Conservation (phyloP, 495 filamentous ascomycete species). For the Entonaema liquescens region DNA sequence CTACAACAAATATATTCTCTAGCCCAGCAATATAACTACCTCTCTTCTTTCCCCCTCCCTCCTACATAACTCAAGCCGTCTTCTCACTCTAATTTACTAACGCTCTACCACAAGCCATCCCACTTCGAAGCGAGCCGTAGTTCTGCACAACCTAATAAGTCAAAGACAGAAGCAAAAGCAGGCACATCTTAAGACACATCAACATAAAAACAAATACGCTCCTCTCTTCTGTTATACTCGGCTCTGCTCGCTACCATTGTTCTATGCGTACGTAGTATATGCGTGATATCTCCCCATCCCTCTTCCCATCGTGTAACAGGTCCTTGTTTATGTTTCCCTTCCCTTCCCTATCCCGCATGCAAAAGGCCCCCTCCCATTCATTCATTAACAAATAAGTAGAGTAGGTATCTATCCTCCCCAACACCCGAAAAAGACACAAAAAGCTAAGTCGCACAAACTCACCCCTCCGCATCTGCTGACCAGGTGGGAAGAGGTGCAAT, state of each 20-base stretch:
- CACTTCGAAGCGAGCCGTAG: no score
- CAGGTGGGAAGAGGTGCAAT: no score
- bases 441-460: background rate
- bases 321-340: background rate
- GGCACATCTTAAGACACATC: background rate
- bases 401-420: background rate
- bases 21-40: no score
- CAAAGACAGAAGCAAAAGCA: background rate
- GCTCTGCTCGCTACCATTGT: background rate
- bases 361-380: background rate
- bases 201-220: background rate
- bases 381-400: background rate
- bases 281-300: background rate
- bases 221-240: background rate
- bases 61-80: no score
- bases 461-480: background rate
- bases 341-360: background rate
- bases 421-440: background rate
- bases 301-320: background rate
- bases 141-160: no score
- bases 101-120: no score
- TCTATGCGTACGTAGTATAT: background rate
- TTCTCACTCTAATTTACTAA: no score
- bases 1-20: no score
- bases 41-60: no score